Evolutionary conservation across 2,329 filamentous ascomycete species (phyloP).

Genomic region (Penicillium sp.): DNA sequence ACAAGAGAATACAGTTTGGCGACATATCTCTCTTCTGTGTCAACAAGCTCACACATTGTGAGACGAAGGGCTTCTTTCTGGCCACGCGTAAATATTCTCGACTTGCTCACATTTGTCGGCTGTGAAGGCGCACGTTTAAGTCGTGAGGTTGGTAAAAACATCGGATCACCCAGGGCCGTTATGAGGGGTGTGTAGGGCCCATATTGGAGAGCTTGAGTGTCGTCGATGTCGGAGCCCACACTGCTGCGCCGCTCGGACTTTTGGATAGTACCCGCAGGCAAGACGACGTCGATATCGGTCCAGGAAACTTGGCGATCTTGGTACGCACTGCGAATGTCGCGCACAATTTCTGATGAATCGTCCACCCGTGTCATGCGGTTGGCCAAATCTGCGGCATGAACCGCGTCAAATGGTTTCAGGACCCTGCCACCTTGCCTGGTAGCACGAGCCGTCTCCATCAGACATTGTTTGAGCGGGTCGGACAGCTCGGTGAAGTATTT

Average conservation of each 20-base stretch:
- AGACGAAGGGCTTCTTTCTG: slow-evolving; percentile 81
- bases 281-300: slow-evolving; percentile 78
- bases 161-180: slow-evolving; percentile 71
- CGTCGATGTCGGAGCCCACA: slow-evolving; percentile 44
- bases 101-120: slow-evolving; percentile 72
- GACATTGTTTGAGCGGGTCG: slow-evolving; percentile 64
- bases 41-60: slow-evolving; percentile 83
- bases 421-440: slow-evolving; percentile 57
- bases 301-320: slow-evolving; percentile 78
- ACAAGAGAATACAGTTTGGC: slow-evolving; percentile 80
- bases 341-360: slow-evolving; percentile 65
- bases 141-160: slow-evolving; percentile 81
- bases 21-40: slow-evolving; percentile 93
- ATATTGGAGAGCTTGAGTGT: slow-evolving; percentile 53
- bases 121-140: slow-evolving; percentile 81
- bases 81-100: slow-evolving; percentile 68
- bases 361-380: slow-evolving; percentile 79
- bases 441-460: slow-evolving; percentile 53
- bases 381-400: slow-evolving; percentile 87
- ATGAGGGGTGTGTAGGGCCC: slow-evolving; percentile 72
- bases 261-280: slow-evolving; percentile 69
- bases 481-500: slow-evolving; percentile 92
- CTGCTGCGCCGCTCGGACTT: slow-evolving; percentile 58
- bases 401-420: slow-evolving; percentile 73
- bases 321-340: slow-evolving; percentile 67